Evolutionary conservation across 2,329 filamentous ascomycete genomes (phyloP).

Genomic region (Trichoderma asperellum): DNA sequence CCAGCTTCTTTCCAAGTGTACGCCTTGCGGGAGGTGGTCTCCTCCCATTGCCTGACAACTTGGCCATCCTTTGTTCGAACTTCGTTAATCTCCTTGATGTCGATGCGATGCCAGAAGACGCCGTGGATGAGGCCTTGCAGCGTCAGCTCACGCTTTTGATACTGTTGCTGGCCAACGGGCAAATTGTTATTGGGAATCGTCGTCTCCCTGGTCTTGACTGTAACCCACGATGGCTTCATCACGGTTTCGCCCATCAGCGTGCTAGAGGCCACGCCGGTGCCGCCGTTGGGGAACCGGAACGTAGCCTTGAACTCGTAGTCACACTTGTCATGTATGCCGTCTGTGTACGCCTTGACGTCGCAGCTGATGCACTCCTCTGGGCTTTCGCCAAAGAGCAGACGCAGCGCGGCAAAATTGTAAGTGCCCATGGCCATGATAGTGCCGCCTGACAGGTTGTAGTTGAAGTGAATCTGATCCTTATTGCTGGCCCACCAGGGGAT

Average conservation of each 20-base stretch:
- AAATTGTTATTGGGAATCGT: background rate
- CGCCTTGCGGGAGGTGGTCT: slow-evolving; percentile 39
- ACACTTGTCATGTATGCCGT: slow-evolving; percentile 39
- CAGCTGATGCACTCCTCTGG: slow-evolving; percentile 45
- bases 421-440: slow-evolving; percentile 47
- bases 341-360: slow-evolving; percentile 35
- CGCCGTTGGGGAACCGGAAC: slow-evolving; percentile 48
- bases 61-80: slow-evolving; percentile 35
- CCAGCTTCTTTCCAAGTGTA: slow-evolving; percentile 44
- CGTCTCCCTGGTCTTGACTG: slow-evolving; percentile 8
- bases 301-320: slow-evolving; percentile 42
- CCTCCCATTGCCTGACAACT: slow-evolving; percentile 34
- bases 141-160: slow-evolving; percentile 37
- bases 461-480: slow-evolving; percentile 50
- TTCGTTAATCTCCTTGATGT: slow-evolving; percentile 40
- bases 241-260: slow-evolving; percentile 34
- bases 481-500: slow-evolving; percentile 40
- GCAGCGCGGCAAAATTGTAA: slow-evolving; percentile 46
- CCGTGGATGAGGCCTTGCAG: slow-evolving; percentile 35
- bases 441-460: slow-evolving; percentile 49
- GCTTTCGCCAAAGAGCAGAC: slow-evolving; percentile 46
- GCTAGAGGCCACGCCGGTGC: slow-evolving; percentile 39
- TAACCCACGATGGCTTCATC: slow-evolving; percentile 19
- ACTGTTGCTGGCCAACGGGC: background rate
- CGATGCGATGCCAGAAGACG: slow-evolving; percentile 42